Percentiles rank a stretch among this genome's conserved stretches.
These are phyloP conservation scores for Penicillium frequentans DNA, from an alignment of 2,329 filamentous ascomycete genomes.

Conservation along the genomic window DNA sequence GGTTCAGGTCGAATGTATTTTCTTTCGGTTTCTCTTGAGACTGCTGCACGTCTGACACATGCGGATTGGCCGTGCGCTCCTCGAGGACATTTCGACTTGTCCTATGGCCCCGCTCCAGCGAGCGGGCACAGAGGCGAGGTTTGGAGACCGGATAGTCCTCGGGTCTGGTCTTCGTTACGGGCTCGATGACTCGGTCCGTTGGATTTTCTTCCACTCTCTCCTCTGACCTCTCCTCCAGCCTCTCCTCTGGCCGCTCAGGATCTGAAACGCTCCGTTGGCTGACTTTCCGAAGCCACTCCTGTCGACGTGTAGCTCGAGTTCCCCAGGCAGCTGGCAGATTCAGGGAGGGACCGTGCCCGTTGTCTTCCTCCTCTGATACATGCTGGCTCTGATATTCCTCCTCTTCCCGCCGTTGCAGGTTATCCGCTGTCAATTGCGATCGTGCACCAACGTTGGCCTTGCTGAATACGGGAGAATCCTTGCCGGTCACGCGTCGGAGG, in stretches of 20 bases:
- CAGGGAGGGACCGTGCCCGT: conserved; percentile 29
- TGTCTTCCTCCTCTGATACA: conserved; percentile 23
- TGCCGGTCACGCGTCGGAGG: conserved; percentile 39
- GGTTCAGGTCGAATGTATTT: conserved; percentile 14
- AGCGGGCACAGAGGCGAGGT: conserved; percentile 33
- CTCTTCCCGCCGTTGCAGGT: conserved; percentile 38
- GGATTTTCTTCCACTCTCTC: not conserved
- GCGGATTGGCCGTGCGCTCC: conserved; percentile 23
- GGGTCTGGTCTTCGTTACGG: not conserved
- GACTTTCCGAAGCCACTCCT: conserved; percentile 38
- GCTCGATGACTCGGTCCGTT: not conserved
- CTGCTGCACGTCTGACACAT: conserved; percentile 9
- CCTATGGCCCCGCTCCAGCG: conserved; percentile 26
- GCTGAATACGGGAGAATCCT: conserved; percentile 42
- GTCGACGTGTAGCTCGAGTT: conserved; percentile 29
- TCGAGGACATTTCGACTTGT: conserved; percentile 20
- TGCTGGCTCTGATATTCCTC: conserved; percentile 13
- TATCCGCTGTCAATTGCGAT: conserved; percentile 35
- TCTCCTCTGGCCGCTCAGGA: not conserved
- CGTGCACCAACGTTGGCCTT: conserved; percentile 35
- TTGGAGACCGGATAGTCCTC: conserved; percentile 16
- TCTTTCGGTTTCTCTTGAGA: conserved; percentile 7
- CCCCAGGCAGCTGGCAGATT: conserved; percentile 43
- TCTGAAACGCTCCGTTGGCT: conserved; percentile 11
- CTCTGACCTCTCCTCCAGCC: not conserved